These are phyloP conservation scores for Perkinsus olseni DNA, from an alignment of 169 alveolate genomes.

Conservation along the genomic window DNA sequence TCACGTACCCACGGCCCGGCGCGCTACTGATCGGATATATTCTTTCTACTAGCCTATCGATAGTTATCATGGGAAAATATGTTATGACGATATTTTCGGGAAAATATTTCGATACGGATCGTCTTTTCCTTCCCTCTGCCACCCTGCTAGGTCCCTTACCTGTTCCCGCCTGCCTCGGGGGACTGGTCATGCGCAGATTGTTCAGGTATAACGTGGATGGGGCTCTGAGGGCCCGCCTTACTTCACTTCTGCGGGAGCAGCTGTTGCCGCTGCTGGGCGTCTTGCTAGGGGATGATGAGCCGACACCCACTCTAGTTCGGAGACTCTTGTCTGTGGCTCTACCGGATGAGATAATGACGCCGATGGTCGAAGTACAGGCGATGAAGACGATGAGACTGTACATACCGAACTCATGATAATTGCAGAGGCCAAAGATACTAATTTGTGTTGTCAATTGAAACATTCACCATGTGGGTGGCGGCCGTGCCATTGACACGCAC, in stretches of 20 bases:
- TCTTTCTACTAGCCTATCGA: too few relatives aligned
- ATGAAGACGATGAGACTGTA: not conserved
- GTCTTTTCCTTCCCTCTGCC: too few relatives aligned
- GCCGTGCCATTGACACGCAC: too few relatives aligned
- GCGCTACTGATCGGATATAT: too few relatives aligned
- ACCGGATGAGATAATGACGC: not conserved
- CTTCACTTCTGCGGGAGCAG: not conserved
- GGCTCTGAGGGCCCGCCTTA: not conserved
- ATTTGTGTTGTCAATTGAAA: not conserved
- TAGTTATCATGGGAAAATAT: too few relatives aligned
- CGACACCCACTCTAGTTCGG: not conserved
- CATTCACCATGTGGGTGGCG: too few relatives aligned
- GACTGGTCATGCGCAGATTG: too few relatives aligned
- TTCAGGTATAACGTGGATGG: not conserved
- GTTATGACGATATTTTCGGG: too few relatives aligned
- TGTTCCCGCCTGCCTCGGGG: too few relatives aligned
- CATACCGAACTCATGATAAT: not conserved
- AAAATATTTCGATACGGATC: too few relatives aligned
- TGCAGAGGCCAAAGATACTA: not conserved
- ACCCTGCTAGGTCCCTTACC: too few relatives aligned
- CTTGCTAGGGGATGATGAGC: not conserved
- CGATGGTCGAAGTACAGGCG: not conserved
- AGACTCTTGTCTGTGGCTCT: not conserved
- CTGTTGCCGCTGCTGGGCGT: not conserved
- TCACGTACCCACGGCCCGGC: too few relatives aligned